These are phyloP conservation scores for Rhododendron ovatum DNA, from an alignment of 148 eudicot genomes.

Conservation along the genomic window DNA sequence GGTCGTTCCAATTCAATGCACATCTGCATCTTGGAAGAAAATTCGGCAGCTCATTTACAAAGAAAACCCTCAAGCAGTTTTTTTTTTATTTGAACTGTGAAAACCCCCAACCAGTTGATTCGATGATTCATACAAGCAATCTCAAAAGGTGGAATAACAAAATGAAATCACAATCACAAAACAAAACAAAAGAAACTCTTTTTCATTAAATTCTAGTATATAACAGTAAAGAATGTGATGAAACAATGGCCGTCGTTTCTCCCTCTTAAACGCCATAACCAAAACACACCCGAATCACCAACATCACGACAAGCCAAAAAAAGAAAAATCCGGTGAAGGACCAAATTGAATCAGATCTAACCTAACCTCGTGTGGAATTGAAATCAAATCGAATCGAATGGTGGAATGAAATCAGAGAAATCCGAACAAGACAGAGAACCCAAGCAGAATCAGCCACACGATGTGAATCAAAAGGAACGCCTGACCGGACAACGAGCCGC, in stretches of 20 bases:
- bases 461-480: constrained; percentile 78
- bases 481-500: constrained; percentile 69
- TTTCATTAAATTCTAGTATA: not conserved
- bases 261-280: not conserved
- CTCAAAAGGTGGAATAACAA: not conserved
- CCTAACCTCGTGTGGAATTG: not conserved
- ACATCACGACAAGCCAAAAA: not conserved
- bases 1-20: not conserved
- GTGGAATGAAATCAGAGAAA: constrained; percentile 33
- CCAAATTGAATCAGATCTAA: constrained; percentile 9
- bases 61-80: not conserved
- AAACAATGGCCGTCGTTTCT: not conserved
- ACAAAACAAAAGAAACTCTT: not conserved
- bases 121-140: not conserved
- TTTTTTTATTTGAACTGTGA: not conserved
- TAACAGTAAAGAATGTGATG: not conserved
- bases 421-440: constrained; percentile 69
- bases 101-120: not conserved
- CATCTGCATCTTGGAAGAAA: not conserved
- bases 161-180: not conserved
- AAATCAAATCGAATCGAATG: constrained; percentile 3
- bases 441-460: constrained; percentile 67
- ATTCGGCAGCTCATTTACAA: not conserved
- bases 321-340: not conserved
- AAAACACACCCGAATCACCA: not conserved